phyloP scores from a whole-genome alignment of 1,284 basidiomycete genomes.

The Fomitopsis betulina region DNA sequence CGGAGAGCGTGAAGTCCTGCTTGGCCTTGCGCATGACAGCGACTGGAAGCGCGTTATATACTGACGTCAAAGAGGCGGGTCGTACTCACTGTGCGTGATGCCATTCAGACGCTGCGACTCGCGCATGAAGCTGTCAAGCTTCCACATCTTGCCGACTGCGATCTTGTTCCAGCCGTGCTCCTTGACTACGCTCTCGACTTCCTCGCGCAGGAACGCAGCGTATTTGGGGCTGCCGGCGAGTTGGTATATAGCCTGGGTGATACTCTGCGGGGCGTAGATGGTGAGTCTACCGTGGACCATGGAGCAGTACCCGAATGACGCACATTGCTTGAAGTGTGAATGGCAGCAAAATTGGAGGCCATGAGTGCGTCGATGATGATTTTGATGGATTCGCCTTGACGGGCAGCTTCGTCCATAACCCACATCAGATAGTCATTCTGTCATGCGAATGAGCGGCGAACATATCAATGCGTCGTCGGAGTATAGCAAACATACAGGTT shows the following conservation, averaged over 20 bases:
- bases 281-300: too few relatives aligned
- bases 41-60: conserved; percentile 18
- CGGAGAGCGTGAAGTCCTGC: conserved; percentile 33
- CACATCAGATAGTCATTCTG: conserved; percentile 25
- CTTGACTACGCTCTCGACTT: conserved; percentile 33
- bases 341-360: conserved; percentile 27
- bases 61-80: not conserved
- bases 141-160: conserved; percentile 39
- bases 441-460: not conserved
- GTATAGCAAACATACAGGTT: conserved; percentile 12
- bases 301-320: not conserved
- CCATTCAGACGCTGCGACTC: conserved; percentile 39
- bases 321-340: conserved; percentile 25
- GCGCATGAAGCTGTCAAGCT: conserved; percentile 50
- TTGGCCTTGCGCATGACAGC: conserved; percentile 24
- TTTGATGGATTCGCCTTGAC: conserved; percentile 7
- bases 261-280: conserved; percentile 21
- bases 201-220: conserved; percentile 37
- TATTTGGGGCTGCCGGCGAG: conserved; percentile 38
- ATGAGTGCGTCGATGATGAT: conserved; percentile 20
- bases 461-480: not conserved
- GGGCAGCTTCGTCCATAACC: conserved; percentile 22
- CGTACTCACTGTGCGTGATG: conserved; percentile 16
- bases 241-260: conserved; percentile 34
- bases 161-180: conserved; percentile 43